A percentile compares a stretch with the other conserved stretches of the same genome.
Evolutionary conservation across 2,329 filamentous ascomycete genomes (phyloP).

Genomic region (Aschersonia sp.): DNA sequence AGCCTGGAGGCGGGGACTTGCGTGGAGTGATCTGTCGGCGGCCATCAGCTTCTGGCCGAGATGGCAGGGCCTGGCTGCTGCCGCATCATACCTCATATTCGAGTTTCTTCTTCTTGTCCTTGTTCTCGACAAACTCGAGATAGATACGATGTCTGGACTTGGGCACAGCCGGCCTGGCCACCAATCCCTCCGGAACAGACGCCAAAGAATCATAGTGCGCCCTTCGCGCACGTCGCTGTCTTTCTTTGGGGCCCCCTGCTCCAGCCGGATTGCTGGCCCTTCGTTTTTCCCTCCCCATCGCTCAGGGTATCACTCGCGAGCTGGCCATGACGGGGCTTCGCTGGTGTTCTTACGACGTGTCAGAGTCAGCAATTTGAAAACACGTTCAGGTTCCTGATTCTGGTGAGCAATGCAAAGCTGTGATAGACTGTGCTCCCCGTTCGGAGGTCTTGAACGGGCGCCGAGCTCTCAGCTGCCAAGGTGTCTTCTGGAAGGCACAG

Average conservation of each 20-base stretch:
- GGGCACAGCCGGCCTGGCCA: conserved; percentile 22
- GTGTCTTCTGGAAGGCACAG: too few relatives aligned
- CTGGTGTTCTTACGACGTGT: neutral
- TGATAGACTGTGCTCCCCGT: too few relatives aligned
- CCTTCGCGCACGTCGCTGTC: conserved; percentile 17
- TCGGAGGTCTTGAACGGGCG: too few relatives aligned
- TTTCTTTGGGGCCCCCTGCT: conserved; percentile 19
- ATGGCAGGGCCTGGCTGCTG: neutral
- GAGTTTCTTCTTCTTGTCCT: conserved; percentile 49
- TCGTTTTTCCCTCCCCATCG: conserved; percentile 23
- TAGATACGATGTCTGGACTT: conserved; percentile 45
- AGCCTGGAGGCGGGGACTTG: conserved; percentile 40
- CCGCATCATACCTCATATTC: conserved; percentile 39
- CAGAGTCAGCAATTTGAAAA: neutral
- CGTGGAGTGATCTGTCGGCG: conserved; percentile 34
- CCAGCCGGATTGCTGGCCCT: conserved; percentile 10
- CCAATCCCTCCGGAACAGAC: conserved; percentile 18
- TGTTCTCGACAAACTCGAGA: conserved; percentile 50
- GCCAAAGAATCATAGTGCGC: conserved; percentile 18
- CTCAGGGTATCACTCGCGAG: conserved; percentile 1
- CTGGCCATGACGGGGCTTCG: conserved; percentile 2
- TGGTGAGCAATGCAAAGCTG: too few relatives aligned
- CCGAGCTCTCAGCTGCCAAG: too few relatives aligned
- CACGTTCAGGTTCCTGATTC: neutral
- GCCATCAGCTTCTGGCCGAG: conserved; percentile 13